Conservation (phyloP, 179 eudicot genomes). For the Amaranthus tricolor region DNA sequence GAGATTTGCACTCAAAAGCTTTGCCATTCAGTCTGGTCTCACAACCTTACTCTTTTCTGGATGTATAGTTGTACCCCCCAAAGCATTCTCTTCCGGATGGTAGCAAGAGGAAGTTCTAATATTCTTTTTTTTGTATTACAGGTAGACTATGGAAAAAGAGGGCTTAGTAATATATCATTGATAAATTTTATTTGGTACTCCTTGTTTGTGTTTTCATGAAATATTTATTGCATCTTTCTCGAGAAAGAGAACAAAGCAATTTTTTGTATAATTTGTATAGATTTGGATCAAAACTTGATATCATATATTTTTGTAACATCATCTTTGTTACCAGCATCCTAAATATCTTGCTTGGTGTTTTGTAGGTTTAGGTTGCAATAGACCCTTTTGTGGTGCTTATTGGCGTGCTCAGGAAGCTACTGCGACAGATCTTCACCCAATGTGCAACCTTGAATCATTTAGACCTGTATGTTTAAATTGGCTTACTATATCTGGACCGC, state of each 20-base stretch:
- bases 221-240: background rate
- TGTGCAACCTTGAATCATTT: conserved; percentile 62
- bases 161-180: too few relatives aligned
- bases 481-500: conserved; percentile 1
- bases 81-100: background rate
- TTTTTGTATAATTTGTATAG: background rate
- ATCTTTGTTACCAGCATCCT: background rate
- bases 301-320: background rate
- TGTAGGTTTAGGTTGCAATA: conserved; percentile 87
- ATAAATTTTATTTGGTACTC: background rate
- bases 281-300: background rate
- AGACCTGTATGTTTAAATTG: conserved; percentile 54
- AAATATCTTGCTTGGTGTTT: background rate
- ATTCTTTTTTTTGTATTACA: background rate
- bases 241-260: background rate
- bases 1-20: background rate
- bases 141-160: too few relatives aligned
- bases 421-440: conserved; percentile 41
- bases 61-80: background rate
- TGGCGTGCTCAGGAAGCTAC: conserved; percentile 61
- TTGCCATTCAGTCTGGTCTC: background rate
- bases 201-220: background rate
- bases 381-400: conserved; percentile 90
- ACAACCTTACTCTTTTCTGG: background rate
- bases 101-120: background rate